Base-by-base conservation (phyloP, 306 rosid species). In the Quercus glauca region DNA sequence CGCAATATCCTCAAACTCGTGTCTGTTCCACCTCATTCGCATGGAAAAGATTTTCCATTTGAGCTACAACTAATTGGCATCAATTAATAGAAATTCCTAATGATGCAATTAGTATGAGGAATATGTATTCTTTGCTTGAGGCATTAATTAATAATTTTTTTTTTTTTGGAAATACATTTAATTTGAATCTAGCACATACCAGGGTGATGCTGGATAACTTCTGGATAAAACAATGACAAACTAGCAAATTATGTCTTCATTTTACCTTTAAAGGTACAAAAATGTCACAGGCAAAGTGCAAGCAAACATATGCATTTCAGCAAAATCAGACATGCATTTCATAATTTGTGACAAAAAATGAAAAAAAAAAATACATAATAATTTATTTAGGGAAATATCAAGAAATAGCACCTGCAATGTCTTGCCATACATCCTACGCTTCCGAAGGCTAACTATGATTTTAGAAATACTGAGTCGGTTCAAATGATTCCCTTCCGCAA, bases 321-420 rank as follows among this genome's bases (percentile, higher is more conserved):
- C 19, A 70, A 23, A 68, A 65, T 35, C 49, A 58, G 26, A 41
- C 17, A 49, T 60, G 43, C 60, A 70, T 4, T n/a, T 31, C 14
- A 18, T 25, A 71, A 15, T 71, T 21, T 28, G 23, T 1, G 26
- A 29, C 10, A 71, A 59, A 59, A 13, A 1, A 26, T 53, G 45
- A 5, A n/a, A 14, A 68, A 33, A 29, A 29, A 0, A 18, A 10
- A 18, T 13, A 28, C 10, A 7, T 37, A 18, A 33, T 8, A 15
- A 73, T 14, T 11, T 29, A 14, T 9, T 18, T 18, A 29, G 31
- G 13, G 33, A 73, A 79, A 65, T 56, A 73, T 49, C 26, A 21
- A 23, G 57, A 23, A 49, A 15, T 73, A 55, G 15, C 55, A 80
- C 83, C 83, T 80, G 74, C 55, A 80, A 80, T 37, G 83, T 74